Evolutionary conservation across 2,329 filamentous ascomycete genomes (phyloP), one percentile per base, ranked within the genome.

Genomic region (Cucurbitaria berberidis): DNA sequence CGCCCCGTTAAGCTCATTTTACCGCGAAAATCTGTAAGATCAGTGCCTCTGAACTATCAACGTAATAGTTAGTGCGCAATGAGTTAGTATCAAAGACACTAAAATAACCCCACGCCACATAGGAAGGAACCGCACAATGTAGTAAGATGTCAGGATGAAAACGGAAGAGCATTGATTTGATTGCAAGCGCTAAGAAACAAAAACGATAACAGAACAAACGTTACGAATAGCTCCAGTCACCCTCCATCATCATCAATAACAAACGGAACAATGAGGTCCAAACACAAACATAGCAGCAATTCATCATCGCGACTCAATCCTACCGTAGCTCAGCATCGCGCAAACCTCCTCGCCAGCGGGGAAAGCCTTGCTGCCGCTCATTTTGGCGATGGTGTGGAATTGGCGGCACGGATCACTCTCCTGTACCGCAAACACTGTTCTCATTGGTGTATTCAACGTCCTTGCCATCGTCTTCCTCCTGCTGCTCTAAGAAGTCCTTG

Each of bases 381-480:
- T 7, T 21, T 24, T 22, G 36, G 18, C 21, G 21, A 15, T 13
- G 11, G 4, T 6, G 36, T 22, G 11, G 18, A n/a, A 7, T 13
- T 24, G 2, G 21, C 36, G 24, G 19, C 15, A 9, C 2, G 16
- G 7, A 22, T 19, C 24, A 15, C n/a, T n/a, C 15, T 7, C 3
- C 9, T 15, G 15, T 13, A n/a, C 22, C 39, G 29, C 47, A 49
- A 10, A 35, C 47, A 19, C 44, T 27, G 21, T 49, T 35, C 22
- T 49, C 47, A 21, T 19, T 30, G 21, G 47, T 49, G 30, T 30
- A 49, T 16, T 43, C 47, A 34, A 49, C 21, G 4, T 43, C 21
- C 9, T n/a, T 4, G 19, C 30, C 39, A 13, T 8, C 1, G 11
- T 43, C 30, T 19, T 26, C 29, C 2, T 29, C 47, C 30, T 2